A percentile compares a stretch with the other conserved stretches of the same genome.
phyloP scores from a whole-genome alignment of 2,329 filamentous ascomycete species.

The Ophiostoma fasciatum region DNA sequence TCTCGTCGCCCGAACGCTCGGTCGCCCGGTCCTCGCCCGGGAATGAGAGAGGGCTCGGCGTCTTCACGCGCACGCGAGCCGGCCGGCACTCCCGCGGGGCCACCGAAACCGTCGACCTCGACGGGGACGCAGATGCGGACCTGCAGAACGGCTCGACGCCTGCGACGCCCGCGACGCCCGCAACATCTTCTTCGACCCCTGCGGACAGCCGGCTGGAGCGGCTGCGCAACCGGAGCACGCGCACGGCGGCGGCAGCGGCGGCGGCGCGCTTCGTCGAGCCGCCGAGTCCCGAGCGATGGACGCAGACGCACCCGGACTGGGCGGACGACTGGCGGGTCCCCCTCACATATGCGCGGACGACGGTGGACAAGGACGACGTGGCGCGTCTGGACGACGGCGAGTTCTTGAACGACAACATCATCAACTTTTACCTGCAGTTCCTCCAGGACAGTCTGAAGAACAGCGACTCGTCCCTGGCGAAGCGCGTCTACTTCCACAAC shows the following conservation, averaged over 20 bases:
- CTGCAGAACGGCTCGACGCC: too few relatives aligned
- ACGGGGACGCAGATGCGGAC: neutral
- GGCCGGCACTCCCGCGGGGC: neutral
- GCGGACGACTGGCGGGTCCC: conserved; percentile 37
- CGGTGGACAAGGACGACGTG: conserved; percentile 59
- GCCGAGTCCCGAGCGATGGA: conserved; percentile 28
- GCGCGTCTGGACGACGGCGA: conserved; percentile 66
- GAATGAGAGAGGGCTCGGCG: neutral
- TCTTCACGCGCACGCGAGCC: neutral
- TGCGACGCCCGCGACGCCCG: neutral
- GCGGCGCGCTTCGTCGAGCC: neutral
- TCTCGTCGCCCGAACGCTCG: neutral
- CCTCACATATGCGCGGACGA: conserved; percentile 50
- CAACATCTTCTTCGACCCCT: too few relatives aligned
- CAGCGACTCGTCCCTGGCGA: conserved; percentile 37
- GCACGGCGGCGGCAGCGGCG: neutral
- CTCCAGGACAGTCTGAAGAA: conserved; percentile 46
- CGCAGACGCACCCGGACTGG: conserved; percentile 35
- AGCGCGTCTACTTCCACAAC: conserved; percentile 75
- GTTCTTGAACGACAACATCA: conserved; percentile 84
- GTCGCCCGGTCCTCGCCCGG: neutral
- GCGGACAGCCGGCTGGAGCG: neutral
- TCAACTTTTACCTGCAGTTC: conserved; percentile 73
- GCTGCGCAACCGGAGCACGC: conserved; percentile 1
- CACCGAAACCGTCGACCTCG: conserved; percentile 2